Conservation (phyloP, 352 stramenopile genomes). For the Phytophthora tubulina region DNA sequence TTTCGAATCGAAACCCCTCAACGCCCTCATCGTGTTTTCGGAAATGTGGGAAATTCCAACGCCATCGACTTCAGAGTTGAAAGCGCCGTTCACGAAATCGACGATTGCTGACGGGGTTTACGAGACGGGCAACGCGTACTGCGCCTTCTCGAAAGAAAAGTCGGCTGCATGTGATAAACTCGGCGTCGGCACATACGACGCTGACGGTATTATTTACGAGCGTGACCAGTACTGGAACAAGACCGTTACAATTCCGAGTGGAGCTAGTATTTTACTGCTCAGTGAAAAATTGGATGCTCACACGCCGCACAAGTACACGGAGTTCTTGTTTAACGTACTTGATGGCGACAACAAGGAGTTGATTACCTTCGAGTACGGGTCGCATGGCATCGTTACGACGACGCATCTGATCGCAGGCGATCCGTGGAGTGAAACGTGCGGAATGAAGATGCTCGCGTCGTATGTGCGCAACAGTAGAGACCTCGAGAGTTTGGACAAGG, state of each 20-base stretch:
- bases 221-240: slow-evolving; percentile 64
- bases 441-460: not conserved
- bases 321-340: slow-evolving; percentile 37
- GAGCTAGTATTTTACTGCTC: slow-evolving; percentile 51
- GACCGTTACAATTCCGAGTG: slow-evolving; percentile 41
- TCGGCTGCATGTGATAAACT: slow-evolving; percentile 33
- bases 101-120: slow-evolving; percentile 2
- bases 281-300: slow-evolving; percentile 53
- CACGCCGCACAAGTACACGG: slow-evolving; percentile 53
- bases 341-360: slow-evolving; percentile 46
- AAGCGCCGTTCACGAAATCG: not conserved
- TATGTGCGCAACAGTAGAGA: slow-evolving; percentile 3
- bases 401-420: not conserved
- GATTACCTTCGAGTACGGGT: slow-evolving; percentile 49
- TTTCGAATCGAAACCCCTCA: not conserved
- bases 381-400: not conserved
- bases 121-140: slow-evolving; percentile 45
- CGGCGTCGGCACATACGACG: slow-evolving; percentile 18
- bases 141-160: slow-evolving; percentile 52
- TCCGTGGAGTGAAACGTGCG: slow-evolving; percentile 7
- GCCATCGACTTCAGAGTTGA: not conserved
- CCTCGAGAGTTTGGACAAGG: slow-evolving; percentile 41
- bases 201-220: slow-evolving; percentile 42
- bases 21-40: not conserved
- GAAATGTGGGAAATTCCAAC: not conserved